Evolutionary conservation across 495 filamentous ascomycete genomes (phyloP), one percentile per base, ranked within the genome.

Genomic region (Penicillium fimorum): DNA sequence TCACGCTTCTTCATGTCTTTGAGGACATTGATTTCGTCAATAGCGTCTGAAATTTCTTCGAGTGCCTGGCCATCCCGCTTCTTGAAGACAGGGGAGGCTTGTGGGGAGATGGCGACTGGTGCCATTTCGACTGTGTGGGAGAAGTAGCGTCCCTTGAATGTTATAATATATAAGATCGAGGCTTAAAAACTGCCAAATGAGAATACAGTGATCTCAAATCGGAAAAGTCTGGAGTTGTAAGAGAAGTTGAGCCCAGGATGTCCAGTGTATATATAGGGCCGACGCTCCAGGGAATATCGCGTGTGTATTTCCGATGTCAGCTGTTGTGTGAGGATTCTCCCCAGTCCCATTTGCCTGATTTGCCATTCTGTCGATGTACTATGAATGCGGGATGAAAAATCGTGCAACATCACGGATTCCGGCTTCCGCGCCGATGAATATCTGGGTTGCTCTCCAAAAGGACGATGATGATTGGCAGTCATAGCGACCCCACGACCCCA

Each of bases 1-100:
- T 54, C 52, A 3, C 52, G 41, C 22, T 50, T 77, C 55, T 81
- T 82, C 62, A 79, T 67, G 55, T 71, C 81, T 61, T 89, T 91
- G 59, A 93, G 76, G 37, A 90, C 75, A 75, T 96, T 95, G 76
- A 94, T 84, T 2, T 79, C 76, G 75, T 96, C 89, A 64, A 96
- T 86, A 66, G 82, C 79, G 71, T 94, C 90, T 3, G 90, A 93
- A 32, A 85, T 82, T 29, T 81, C 81, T 67, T 94, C 90, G n/a
- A 96, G 83, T n/a, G 82, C 83, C 7, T 83, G 80, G 24, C 89
- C 89, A 63, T 88, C 81, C 27, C 83, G 78, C 50, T 69, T 71
- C 60, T 70, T 68, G 55, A 69, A 63, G 50, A 60, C 56, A 35
- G 63, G 64, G 42, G 56, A 60, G 33, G 55, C 58, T 17, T 67